Percentiles rank a stretch among this genome's conserved stretches.
phyloP scores from a whole-genome alignment of 805 yeast species.

The Ogataea polymorpha region DNA sequence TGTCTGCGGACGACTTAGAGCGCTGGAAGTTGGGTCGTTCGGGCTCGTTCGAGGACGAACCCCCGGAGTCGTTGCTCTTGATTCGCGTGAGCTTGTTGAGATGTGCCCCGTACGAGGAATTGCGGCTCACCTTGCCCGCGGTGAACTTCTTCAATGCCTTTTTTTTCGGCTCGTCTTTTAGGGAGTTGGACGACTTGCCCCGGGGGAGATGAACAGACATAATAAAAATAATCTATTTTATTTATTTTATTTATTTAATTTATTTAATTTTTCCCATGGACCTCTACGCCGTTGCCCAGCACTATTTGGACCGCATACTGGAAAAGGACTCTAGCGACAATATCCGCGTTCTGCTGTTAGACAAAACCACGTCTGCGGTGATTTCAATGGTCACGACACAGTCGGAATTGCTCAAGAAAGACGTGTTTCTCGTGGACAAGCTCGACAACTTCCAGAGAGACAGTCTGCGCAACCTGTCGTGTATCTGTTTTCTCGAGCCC shows the following conservation, averaged over 20 bases:
- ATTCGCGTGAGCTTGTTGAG: constrained; percentile 33
- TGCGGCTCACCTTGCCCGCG: constrained; percentile 33
- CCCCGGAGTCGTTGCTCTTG: constrained; percentile 27
- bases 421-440: constrained; percentile 78
- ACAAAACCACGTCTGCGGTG: constrained; percentile 73
- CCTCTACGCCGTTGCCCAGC: constrained; percentile 43
- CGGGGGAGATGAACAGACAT: constrained; percentile 19
- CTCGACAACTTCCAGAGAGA: constrained; percentile 58
- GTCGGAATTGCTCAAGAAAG: constrained; percentile 74
- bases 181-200: constrained; percentile 28
- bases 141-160: constrained; percentile 32
- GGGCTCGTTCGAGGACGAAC: constrained; percentile 9
- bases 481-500: constrained; percentile 79
- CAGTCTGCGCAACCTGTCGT: constrained; percentile 73
- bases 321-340: constrained; percentile 15
- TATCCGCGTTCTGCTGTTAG: constrained; percentile 66
- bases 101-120: constrained; percentile 35
- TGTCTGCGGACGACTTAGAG: constrained; percentile 28
- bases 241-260: neutral
- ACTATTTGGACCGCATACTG: constrained; percentile 40
- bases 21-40: constrained; percentile 26
- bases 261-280: constrained; percentile 36
- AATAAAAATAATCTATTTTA: constrained; percentile 2
- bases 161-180: constrained; percentile 28
- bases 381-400: constrained; percentile 90